phyloP scores from a whole-genome alignment of 2,329 filamentous ascomycete species.

The Escovopsis sp. region DNA sequence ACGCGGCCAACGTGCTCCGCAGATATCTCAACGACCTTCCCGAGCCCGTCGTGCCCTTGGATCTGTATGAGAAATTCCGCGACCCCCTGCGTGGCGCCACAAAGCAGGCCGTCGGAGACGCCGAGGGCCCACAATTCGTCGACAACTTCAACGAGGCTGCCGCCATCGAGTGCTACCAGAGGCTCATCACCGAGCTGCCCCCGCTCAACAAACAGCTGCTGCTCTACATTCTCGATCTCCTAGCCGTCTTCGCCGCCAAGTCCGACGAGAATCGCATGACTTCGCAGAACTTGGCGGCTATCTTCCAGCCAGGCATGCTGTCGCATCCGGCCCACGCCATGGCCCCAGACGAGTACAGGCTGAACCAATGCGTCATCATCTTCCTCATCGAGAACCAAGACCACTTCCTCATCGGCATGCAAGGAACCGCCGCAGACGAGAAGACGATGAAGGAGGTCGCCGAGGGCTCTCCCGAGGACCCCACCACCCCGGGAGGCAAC shows the following conservation, averaged over 20 bases:
- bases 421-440: conserved; percentile 93
- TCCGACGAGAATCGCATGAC: conserved; percentile 96
- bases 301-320: conserved; percentile 92
- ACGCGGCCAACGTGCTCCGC: conserved; percentile 90
- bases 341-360: conserved; percentile 81
- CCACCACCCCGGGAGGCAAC: conserved; percentile 33
- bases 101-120: conserved; percentile 58
- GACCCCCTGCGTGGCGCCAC: conserved; percentile 60
- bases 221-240: conserved; percentile 86
- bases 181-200: conserved; percentile 81
- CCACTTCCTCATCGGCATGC: conserved; percentile 96
- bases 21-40: conserved; percentile 93
- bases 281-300: conserved; percentile 83
- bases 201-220: conserved; percentile 86
- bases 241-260: conserved; percentile 95
- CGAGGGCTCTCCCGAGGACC: conserved; percentile 47
- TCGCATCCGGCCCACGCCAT: conserved; percentile 92
- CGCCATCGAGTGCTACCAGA: conserved; percentile 74
- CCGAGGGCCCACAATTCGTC: conserved; percentile 53
- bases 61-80: conserved; percentile 84
- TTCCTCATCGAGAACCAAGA: conserved; percentile 98
- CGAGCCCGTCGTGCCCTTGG: conserved; percentile 88
- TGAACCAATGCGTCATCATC: conserved; percentile 94
- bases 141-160: conserved; percentile 48
- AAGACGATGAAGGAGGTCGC: conserved; percentile 49